Evolutionary conservation across 2,329 filamentous ascomycete genomes (phyloP).

Genomic region (Triangularia verruculosa): DNA sequence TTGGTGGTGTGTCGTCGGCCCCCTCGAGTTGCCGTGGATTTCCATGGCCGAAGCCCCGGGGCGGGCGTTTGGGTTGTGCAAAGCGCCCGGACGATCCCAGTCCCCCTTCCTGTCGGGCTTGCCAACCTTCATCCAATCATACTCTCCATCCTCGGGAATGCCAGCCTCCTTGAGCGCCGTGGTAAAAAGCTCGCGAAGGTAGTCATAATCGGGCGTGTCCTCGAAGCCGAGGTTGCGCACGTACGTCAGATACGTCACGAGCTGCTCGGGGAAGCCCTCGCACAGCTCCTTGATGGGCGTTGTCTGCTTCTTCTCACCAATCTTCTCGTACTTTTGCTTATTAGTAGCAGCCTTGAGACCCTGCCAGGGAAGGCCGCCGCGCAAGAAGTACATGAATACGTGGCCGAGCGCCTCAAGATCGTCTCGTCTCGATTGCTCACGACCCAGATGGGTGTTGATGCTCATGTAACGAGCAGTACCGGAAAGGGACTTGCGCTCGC

Average conservation of each 20-base stretch:
- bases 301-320: constrained; percentile 99
- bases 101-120: constrained; percentile 76
- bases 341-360: constrained; percentile 71
- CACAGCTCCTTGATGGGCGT: constrained; percentile 96
- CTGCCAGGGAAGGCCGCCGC: constrained; percentile 70
- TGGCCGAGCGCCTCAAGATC: constrained; percentile 85
- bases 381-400: constrained; percentile 72
- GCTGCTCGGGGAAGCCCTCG: constrained; percentile 93
- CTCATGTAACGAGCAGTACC: constrained; percentile 98
- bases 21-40: constrained; percentile 70
- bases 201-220: constrained; percentile 97
- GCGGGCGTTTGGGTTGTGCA: constrained; percentile 74
- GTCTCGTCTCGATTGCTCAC: constrained; percentile 93
- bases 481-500: constrained; percentile 93
- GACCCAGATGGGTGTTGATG: constrained; percentile 97
- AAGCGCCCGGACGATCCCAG: constrained; percentile 64
- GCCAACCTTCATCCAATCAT: constrained; percentile 99
- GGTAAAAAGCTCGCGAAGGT: constrained; percentile 92
- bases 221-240: constrained; percentile 98
- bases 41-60: constrained; percentile 83
- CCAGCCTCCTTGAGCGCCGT: constrained; percentile 92
- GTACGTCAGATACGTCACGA: constrained; percentile 96
- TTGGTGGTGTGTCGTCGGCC: constrained; percentile 62
- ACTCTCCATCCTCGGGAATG: constrained; percentile 95
- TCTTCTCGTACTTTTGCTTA: constrained; percentile 99